Conservation (phyloP, 164 flowering plant genomes). For the Vitis vinifera region DNA sequence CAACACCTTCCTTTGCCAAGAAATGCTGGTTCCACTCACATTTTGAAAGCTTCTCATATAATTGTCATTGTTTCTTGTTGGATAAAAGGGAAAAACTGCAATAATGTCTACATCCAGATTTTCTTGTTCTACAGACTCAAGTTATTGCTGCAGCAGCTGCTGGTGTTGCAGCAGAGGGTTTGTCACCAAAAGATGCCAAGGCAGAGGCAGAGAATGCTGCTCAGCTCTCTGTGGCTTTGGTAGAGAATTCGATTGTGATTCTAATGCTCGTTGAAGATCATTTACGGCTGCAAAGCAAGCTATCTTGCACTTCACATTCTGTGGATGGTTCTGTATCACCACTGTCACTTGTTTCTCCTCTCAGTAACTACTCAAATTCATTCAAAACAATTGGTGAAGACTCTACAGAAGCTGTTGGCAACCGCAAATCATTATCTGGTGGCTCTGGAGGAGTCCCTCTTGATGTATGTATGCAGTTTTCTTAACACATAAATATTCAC, state of each 20-base stretch:
- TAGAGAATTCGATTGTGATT: constrained; percentile 96
- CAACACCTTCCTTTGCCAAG: too few relatives aligned
- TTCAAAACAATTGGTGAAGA: constrained; percentile 38
- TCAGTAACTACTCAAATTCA: constrained; percentile 39
- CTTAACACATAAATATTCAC: background rate
- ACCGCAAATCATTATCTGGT: constrained; percentile 44
- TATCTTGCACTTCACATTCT: constrained; percentile 42
- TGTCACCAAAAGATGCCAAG: constrained; percentile 81
- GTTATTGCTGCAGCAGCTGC: constrained; percentile 99
- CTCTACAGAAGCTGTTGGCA: constrained; percentile 40
- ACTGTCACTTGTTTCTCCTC: constrained; percentile 47
- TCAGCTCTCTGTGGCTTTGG: constrained; percentile 96
- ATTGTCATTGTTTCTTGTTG: constrained; percentile 1
- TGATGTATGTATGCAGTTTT: constrained; percentile 62
- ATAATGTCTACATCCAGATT: constrained; percentile 31
- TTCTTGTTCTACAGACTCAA: constrained; percentile 79
- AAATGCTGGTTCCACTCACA: background rate
- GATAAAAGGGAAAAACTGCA: constrained; percentile 13
- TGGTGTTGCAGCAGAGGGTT: constrained; percentile 97
- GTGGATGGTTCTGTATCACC: constrained; percentile 55
- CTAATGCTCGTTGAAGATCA: constrained; percentile 99
- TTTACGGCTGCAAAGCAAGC: constrained; percentile 88
- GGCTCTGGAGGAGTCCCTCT: constrained; percentile 78
- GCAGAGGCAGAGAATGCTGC: constrained; percentile 94
- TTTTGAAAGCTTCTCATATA: background rate